Evolutionary conservation across 805 yeast species (phyloP), one percentile per base, ranked within the genome.

Genomic region (Monosporozyma siamensis): DNA sequence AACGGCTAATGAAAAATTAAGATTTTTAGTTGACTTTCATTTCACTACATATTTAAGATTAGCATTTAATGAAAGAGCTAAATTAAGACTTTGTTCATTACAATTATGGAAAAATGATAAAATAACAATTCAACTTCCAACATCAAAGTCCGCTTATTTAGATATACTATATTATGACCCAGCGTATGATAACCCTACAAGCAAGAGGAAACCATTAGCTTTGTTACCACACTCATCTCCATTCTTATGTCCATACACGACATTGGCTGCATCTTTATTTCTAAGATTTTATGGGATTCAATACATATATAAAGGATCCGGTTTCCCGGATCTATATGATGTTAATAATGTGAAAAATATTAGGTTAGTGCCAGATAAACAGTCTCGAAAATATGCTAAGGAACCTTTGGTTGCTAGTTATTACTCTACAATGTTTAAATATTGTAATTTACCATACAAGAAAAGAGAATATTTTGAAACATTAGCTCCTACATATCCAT

Each of bases 11-110:
- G 64, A 60, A 31, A 58, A 53, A 40, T 43, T 53, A 36, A 47
- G 58, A 24, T 58, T 60, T 36, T 43, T 61, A 18, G 52, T 54
- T 8, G 65, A 61, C 38, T 61, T 54, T 47, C 63, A 58, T 21
- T 46, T 58, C 23, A 46, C 56, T n/a, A 47, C 47, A 26, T 54
- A 50, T 39, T 44, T 52, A 31, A 53, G 50, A 32, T 39, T 59
- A 36, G 41, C 50, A 9, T 58, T 51, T 37, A 45, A 42, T 23
- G 51, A 56, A 37, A 48, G 64, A 44, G 46, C 62, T 12, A 42
- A 36, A 25, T 40, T 60, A 10, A 55, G 51, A 44, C 35, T 60
- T 26, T 35, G 48, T 5, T 48, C 52, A 34, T 42, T 60, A 29
- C 39, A 38, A 14, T 14, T 24, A 6, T 25, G 22, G 6, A 32